phyloP scores from a whole-genome alignment of 768 basidiomycete genomes.

The Serendipita indica region DNA sequence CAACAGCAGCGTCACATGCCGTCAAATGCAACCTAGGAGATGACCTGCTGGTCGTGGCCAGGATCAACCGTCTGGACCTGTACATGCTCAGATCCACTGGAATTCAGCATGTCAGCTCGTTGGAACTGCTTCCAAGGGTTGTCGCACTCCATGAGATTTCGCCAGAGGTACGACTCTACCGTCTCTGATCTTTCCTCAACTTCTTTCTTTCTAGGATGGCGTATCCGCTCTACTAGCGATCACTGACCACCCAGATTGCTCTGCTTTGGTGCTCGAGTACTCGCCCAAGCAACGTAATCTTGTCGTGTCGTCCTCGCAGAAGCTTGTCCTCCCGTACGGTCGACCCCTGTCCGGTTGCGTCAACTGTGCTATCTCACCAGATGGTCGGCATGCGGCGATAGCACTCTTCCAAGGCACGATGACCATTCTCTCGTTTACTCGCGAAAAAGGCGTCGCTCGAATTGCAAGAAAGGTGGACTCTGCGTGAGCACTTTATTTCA shows the following conservation, averaged over 20 bases:
- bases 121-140: background rate
- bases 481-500: background rate
- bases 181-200: background rate
- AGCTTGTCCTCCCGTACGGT: background rate
- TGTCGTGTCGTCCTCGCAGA: background rate
- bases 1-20: background rate
- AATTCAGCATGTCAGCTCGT: background rate
- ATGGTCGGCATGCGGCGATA: constrained; percentile 5
- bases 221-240: background rate
- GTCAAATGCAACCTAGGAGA: background rate
- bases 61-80: constrained; percentile 1
- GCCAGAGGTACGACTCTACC: background rate
- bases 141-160: background rate
- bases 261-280: background rate
- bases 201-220: background rate
- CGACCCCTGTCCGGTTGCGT: constrained; percentile 1
- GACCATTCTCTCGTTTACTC: background rate
- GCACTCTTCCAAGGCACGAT: background rate
- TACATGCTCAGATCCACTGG: background rate
- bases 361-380: background rate
- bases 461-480: background rate
- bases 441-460: background rate
- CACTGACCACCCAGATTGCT: constrained; percentile 8
- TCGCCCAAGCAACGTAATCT: background rate
- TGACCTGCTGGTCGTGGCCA: background rate